These are phyloP conservation scores for Eucalyptus polyanthemos DNA, from an alignment of 345 rosid genomes.

Conservation along the genomic window DNA sequence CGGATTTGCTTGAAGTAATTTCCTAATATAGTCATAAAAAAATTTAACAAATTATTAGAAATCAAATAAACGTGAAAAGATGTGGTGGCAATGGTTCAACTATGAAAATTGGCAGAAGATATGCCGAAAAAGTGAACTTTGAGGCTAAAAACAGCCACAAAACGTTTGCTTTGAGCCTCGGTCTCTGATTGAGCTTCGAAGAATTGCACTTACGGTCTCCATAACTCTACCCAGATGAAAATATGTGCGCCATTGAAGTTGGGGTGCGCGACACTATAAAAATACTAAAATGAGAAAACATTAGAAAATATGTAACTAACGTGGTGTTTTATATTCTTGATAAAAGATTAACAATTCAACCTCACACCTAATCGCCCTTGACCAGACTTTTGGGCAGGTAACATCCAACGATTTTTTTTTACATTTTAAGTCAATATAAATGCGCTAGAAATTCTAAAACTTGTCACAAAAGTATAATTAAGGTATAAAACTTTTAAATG, in stretches of 20 bases:
- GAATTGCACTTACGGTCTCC: background rate
- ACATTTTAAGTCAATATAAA: background rate
- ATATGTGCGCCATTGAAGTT: background rate
- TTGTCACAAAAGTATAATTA: too few species aligned
- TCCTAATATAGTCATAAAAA: background rate
- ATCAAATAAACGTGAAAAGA: background rate
- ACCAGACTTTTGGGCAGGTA: background rate
- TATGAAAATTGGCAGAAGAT: background rate
- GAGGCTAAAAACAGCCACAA: background rate
- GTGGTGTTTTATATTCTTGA: background rate
- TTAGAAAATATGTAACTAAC: background rate
- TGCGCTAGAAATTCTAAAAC: rapidly evolving
- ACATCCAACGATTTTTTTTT: background rate
- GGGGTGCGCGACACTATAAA: background rate
- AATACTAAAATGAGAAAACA: background rate
- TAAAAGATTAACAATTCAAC: background rate
- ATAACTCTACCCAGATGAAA: background rate
- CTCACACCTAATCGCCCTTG: background rate
- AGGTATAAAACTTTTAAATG: too few species aligned
- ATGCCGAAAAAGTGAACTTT: background rate
- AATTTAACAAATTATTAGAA: background rate
- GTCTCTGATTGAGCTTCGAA: background rate
- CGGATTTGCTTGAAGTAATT: background rate
- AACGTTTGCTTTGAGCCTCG: background rate
- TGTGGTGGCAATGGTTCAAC: background rate